Percentiles rank a stretch among this genome's conserved stretches.
phyloP scores from a whole-genome alignment of 2,329 filamentous ascomycete genomes.

The Pyrenophora teres region DNA sequence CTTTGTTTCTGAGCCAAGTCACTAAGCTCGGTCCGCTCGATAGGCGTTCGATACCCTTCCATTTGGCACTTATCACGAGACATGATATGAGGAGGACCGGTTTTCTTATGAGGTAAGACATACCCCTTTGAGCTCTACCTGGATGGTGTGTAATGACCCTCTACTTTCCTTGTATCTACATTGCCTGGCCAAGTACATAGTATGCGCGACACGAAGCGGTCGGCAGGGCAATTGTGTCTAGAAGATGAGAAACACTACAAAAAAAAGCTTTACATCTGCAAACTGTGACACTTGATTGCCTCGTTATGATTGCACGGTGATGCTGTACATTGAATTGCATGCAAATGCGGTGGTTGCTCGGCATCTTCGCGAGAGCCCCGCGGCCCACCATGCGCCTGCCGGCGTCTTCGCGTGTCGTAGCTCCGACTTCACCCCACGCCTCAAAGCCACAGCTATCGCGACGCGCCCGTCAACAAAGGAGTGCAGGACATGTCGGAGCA shows the following conservation, averaged over 20 bases:
- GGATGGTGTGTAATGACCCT: neutral
- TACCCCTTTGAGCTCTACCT: neutral
- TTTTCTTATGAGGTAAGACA: conserved; percentile 13
- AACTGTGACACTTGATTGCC: neutral
- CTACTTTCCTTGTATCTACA: neutral
- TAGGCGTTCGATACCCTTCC: conserved; percentile 36
- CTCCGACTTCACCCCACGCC: conserved; percentile 28
- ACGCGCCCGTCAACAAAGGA: conserved; percentile 21
- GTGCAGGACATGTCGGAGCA: conserved; percentile 37
- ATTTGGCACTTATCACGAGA: conserved; percentile 1
- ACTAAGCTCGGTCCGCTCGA: conserved; percentile 30
- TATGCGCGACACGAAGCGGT: neutral
- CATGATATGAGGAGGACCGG: neutral
- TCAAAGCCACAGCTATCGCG: conserved; percentile 20
- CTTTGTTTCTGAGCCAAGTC: conserved; percentile 12
- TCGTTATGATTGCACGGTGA: neutral
- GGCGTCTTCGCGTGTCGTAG: conserved; percentile 28
- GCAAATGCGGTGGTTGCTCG: conserved; percentile 1
- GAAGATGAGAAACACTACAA: too few species aligned
- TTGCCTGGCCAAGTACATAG: neutral
- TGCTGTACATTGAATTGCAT: neutral
- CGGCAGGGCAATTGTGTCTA: neutral
- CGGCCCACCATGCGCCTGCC: conserved; percentile 9
- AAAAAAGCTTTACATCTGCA: too few species aligned
- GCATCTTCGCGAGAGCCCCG: conserved; percentile 11